Base-by-base conservation (phyloP, 2,329 filamentous ascomycete species). In the Calycina herbarum region DNA sequence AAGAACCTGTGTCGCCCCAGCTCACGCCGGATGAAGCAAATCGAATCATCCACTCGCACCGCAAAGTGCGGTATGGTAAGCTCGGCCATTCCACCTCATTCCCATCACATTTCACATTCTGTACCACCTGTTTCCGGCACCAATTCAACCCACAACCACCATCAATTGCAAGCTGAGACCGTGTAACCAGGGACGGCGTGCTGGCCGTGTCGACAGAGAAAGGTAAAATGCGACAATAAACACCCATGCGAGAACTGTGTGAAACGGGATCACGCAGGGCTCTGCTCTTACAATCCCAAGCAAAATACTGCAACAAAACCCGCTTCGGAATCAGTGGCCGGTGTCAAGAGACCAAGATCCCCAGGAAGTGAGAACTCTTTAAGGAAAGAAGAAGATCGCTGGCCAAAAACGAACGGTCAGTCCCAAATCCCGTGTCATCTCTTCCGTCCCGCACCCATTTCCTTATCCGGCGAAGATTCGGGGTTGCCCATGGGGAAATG, bases 181-280 rank as follows among this genome's bases (percentile, higher is more conserved):
- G 59, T 13, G 64, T 31, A 13, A 27, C 20, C 63, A 73, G 74
- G 75, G 27, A 75, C 75, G 24, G 69, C 64, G 65, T 89, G 87
- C 72, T 89, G 86, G 86, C 87, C 87, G 13, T 89, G 87, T 73
- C 82, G 87, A 57, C 87, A 89, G 76, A 82, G 87, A 69, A 89
- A 89, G 77, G 87, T 89, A 51, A 89, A 89, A 77, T 89, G 87
- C 75, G 86, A 89, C 78, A 89, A 89, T 76, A 86, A 88, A 75
- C 83, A 87, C 73, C 87, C 87, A 0, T 89, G 87, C 76, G 86
- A 89, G 73, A 89, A 89, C 74, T 89, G 87, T 73, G 82, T 88
- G 73, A 89, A 88, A 78, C 79, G 87, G 63, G 86, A 89, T 66
- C 87, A 89, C 70, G 82, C 86, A 2, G 82, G 85, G 76, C 79